Evolutionary conservation across 169 alveolate species (phyloP).

Genomic region (Babesia ovata): DNA sequence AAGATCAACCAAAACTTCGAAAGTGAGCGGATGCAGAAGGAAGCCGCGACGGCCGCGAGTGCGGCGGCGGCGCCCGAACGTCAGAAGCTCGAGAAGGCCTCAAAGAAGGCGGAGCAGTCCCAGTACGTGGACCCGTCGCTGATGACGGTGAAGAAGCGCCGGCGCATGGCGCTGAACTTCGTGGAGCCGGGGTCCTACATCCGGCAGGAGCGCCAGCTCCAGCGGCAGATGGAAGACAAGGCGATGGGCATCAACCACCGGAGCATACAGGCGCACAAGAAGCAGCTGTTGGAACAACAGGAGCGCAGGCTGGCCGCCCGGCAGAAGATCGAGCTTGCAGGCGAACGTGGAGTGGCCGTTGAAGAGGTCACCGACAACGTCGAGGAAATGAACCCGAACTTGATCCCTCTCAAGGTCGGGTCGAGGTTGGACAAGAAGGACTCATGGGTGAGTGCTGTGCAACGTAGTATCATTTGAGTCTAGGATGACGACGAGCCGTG

Average conservation of each 20-base stretch:
- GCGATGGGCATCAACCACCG: conserved; percentile 52
- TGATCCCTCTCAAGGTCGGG: conserved; percentile 66
- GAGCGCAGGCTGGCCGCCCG: conserved; percentile 40
- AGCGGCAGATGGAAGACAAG: conserved; percentile 65
- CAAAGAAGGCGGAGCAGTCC: conserved; percentile 53
- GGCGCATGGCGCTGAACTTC: conserved; percentile 41
- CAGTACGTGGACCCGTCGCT: conserved; percentile 60
- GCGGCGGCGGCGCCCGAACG: conserved; percentile 15
- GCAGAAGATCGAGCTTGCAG: conserved; percentile 37
- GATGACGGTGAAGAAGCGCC: conserved; percentile 30
- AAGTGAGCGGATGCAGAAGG: conserved; percentile 69
- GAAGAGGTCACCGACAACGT: conserved; percentile 48
- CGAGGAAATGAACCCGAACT: conserved; percentile 65
- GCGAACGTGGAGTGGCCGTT: conserved; percentile 13
- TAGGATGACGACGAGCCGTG: conserved; percentile 72
- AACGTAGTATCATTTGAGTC: not conserved
- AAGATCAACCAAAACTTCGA: conserved; percentile 75
- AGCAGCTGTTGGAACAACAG: conserved; percentile 55
- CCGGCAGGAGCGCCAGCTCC: conserved; percentile 62
- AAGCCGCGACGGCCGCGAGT: conserved; percentile 19
- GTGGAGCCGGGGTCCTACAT: conserved; percentile 66
- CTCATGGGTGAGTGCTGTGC: conserved; percentile 45
- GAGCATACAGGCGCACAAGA: conserved; percentile 45
- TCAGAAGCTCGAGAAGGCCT: conserved; percentile 28
- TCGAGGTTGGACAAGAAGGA: conserved; percentile 51